Conservation (phyloP, 116 monocot species). For the Posidonia oceanica region DNA sequence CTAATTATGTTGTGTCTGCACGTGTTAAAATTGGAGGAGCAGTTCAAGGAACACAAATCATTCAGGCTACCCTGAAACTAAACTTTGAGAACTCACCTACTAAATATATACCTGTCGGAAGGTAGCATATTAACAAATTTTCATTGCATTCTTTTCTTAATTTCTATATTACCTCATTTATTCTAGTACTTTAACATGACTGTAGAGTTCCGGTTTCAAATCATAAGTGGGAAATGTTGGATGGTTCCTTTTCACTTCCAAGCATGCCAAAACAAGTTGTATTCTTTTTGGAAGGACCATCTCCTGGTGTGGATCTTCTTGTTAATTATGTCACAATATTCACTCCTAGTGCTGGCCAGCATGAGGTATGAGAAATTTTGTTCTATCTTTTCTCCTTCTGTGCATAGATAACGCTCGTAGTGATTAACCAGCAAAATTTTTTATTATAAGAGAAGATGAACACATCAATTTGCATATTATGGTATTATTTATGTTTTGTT, state of each 20-base stretch:
- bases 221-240: constrained; percentile 58
- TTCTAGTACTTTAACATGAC: background rate
- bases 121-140: constrained; percentile 26
- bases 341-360: constrained; percentile 15
- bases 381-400: background rate
- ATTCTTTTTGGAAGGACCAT: constrained; percentile 83
- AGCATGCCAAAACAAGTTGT: constrained; percentile 40
- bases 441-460: too few relatives aligned
- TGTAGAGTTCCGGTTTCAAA: constrained; percentile 37
- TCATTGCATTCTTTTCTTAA: background rate
- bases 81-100: constrained; percentile 31
- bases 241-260: constrained; percentile 64
- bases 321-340: constrained; percentile 50
- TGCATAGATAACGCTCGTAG: background rate
- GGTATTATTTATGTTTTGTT: too few relatives aligned
- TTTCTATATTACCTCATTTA: background rate
- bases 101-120: constrained; percentile 48
- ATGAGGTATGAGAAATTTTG: constrained; percentile 23
- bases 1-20: constrained; percentile 38
- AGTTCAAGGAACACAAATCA: constrained; percentile 21
- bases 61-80: constrained; percentile 60
- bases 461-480: too few relatives aligned
- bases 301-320: constrained; percentile 59
- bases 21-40: constrained; percentile 52
- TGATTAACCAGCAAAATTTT: too few relatives aligned